Evolutionary conservation across 805 yeast genomes (phyloP).

Genomic region (Ogataea zsoltii): DNA sequence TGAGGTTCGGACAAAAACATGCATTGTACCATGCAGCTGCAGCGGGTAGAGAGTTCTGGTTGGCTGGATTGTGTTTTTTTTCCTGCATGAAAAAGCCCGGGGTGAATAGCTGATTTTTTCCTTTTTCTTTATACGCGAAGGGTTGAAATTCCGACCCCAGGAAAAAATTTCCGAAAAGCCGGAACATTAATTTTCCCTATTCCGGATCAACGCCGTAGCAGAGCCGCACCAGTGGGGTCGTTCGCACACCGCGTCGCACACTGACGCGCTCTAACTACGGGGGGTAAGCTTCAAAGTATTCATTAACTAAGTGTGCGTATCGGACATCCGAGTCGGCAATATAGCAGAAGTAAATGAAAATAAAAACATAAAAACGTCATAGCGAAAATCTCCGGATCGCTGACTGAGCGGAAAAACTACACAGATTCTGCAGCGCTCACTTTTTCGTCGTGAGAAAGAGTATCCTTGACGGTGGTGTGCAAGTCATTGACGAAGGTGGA

Average conservation of each 20-base stretch:
- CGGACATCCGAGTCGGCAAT: no score
- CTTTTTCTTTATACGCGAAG: slow-evolving; percentile 1
- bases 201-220: slow-evolving; percentile 1
- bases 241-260: no score
- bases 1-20: background rate
- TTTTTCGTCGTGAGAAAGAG: slow-evolving; percentile 5
- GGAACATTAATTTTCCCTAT: slow-evolving; percentile 2
- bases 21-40: background rate
- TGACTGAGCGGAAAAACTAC: background rate
- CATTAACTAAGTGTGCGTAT: no score
- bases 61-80: background rate
- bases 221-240: no score
- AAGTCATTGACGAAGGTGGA: slow-evolving; percentile 24
- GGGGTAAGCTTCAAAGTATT: no score
- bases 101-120: background rate
- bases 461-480: slow-evolving; percentile 5
- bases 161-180: background rate
- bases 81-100: background rate
- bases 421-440: slow-evolving; percentile 1
- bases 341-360: no score
- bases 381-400: no score
- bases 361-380: no score
- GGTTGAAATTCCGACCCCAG: background rate
- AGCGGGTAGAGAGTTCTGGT: background rate
- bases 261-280: no score